Conservation (phyloP, 2,329 filamentous ascomycete species). For the Curvularia sp. region DNA sequence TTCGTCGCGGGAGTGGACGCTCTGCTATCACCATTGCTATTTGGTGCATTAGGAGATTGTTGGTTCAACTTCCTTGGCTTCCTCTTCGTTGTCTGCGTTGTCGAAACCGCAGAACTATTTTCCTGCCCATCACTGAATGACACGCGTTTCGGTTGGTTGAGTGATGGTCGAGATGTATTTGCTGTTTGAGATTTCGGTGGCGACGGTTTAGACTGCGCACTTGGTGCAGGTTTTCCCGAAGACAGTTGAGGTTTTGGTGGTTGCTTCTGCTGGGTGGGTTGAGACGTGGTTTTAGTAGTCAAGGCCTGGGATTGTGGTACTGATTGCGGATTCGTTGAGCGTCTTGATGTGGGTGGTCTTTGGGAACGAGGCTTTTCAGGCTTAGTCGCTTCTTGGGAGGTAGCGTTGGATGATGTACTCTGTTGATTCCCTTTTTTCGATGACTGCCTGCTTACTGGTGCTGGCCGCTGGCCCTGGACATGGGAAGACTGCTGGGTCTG, state of each 20-base stretch:
- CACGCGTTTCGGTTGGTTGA: conserved; percentile 13
- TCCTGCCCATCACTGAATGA: conserved; percentile 26
- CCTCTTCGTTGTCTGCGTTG: conserved; percentile 20
- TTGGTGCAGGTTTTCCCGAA: background rate
- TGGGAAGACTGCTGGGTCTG: conserved; percentile 15
- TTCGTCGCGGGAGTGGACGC: conserved; percentile 14
- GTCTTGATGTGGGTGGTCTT: conserved; percentile 12
- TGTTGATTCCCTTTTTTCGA: conserved; percentile 28
- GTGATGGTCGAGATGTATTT: conserved; percentile 14
- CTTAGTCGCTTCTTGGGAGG: conserved; percentile 27
- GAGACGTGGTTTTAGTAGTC: background rate
- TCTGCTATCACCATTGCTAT: background rate
- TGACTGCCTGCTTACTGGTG: conserved; percentile 13
- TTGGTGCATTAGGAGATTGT: conserved; percentile 19
- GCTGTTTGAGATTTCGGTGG: conserved; percentile 16
- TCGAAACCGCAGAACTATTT: conserved; percentile 21
- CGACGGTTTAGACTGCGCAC: background rate
- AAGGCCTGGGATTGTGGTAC: background rate
- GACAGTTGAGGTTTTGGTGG: conserved; percentile 16
- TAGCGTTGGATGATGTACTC: conserved; percentile 12
- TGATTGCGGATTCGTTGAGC: conserved; percentile 5
- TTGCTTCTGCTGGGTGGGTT: conserved; percentile 9
- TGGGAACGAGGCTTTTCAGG: conserved; percentile 16
- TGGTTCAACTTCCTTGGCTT: conserved; percentile 40
- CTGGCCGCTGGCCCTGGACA: conserved; percentile 1